These are phyloP conservation scores for Pleurotus tuoliensis DNA, from an alignment of 768 basidiomycete species.

Conservation along the genomic window DNA sequence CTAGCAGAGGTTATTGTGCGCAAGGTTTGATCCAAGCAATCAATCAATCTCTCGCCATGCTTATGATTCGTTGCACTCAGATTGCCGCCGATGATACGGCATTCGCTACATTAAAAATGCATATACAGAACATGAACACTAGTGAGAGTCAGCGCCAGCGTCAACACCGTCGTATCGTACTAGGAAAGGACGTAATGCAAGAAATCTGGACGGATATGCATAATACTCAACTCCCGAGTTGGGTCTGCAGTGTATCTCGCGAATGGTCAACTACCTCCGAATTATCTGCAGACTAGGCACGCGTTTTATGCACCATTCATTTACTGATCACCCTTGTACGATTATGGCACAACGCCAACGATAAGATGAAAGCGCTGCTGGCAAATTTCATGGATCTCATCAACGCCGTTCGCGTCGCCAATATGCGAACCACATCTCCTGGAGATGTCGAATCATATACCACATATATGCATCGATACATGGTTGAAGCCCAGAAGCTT, in stretches of 20 bases:
- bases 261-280: conserved; percentile 22
- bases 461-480: conserved; percentile 16
- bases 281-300: conserved; percentile 26
- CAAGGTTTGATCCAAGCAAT: not conserved
- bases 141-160: too few relatives aligned
- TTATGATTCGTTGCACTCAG: not conserved
- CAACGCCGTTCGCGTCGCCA: conserved; percentile 17
- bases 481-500: conserved; percentile 6
- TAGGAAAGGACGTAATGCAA: conserved; percentile 25
- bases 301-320: conserved; percentile 22
- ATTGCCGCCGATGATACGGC: not conserved
- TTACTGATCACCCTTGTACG: conserved; percentile 23
- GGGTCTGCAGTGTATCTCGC: conserved; percentile 24
- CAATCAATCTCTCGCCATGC: not conserved
- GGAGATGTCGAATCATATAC: conserved; percentile 17
- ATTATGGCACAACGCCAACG: conserved; percentile 15
- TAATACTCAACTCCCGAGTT: conserved; percentile 22
- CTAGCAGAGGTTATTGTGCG: not conserved
- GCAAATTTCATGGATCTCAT: conserved; percentile 25
- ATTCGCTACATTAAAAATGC: not conserved
- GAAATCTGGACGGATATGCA: conserved; percentile 25
- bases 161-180: conserved; percentile 10
- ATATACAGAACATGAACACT: not conserved
- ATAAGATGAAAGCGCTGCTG: conserved; percentile 16
- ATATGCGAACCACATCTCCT: conserved; percentile 14